A percentile compares a stretch with the other conserved stretches of the same genome.
phyloP scores from a whole-genome alignment of 1,284 basidiomycete genomes.

The Trichosporon sp. region DNA sequence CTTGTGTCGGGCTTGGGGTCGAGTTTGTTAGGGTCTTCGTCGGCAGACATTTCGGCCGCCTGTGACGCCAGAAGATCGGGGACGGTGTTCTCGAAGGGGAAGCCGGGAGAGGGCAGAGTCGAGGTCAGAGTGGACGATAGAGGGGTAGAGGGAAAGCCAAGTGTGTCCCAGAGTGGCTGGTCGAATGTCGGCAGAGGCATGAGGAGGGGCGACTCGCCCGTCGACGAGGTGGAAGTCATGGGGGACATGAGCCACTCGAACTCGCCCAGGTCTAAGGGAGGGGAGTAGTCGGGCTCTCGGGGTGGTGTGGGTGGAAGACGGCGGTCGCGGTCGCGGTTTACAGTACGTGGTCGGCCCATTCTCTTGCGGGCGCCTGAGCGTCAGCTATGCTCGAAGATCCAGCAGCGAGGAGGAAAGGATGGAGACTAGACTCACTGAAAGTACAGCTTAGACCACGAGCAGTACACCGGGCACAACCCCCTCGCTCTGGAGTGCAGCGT shows the following conservation, averaged over 20 bases:
- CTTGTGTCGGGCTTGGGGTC: background rate
- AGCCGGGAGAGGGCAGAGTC: background rate
- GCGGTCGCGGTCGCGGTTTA: background rate
- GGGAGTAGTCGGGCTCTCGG: background rate
- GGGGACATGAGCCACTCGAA: conserved; percentile 11
- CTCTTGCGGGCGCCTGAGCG: background rate
- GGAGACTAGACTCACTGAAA: background rate
- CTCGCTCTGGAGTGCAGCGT: background rate
- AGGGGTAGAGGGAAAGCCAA: background rate
- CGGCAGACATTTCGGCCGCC: background rate
- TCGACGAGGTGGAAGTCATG: background rate
- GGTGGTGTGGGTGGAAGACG: too few species aligned
- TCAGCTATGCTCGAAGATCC: background rate
- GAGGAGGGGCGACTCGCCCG: background rate
- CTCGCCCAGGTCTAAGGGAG: background rate
- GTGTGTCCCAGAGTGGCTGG: background rate
- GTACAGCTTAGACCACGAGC: background rate
- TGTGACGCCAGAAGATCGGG: too few species aligned
- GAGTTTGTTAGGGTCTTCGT: background rate
- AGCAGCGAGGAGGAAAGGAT: background rate
- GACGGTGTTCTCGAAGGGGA: background rate
- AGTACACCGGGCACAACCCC: background rate
- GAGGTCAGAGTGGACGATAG: background rate
- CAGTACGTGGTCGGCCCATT: conserved; percentile 1
- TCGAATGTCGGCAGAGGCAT: background rate